Conservation (phyloP, 2,329 filamentous ascomycete species). For the Cytospora mali region DNA sequence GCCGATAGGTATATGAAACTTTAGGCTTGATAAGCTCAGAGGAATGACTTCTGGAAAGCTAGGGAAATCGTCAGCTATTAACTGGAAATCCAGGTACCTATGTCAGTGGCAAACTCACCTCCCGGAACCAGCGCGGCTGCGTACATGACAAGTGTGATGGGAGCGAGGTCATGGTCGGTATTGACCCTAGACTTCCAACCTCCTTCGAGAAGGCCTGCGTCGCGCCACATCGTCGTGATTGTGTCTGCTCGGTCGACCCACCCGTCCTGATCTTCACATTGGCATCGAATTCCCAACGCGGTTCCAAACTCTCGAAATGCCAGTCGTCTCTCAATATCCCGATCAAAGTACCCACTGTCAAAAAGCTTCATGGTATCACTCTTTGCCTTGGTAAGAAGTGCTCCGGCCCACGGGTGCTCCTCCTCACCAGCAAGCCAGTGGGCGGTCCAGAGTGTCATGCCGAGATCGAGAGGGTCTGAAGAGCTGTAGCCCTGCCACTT, state of each 20-base stretch:
- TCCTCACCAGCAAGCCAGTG: constrained; percentile 56
- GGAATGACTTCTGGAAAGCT: neutral
- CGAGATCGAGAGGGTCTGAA: constrained; percentile 56
- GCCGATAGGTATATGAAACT: neutral
- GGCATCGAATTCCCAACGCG: constrained; percentile 50
- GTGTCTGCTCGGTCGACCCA: constrained; percentile 22
- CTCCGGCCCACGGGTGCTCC: constrained; percentile 34
- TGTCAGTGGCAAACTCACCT: constrained; percentile 44
- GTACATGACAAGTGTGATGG: constrained; percentile 61
- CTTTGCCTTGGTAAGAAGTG: neutral
- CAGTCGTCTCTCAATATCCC: constrained; percentile 39
- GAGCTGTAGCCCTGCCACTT: constrained; percentile 38
- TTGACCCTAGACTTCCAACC: neutral
- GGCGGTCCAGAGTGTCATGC: constrained; percentile 61
- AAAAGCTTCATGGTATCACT: neutral
- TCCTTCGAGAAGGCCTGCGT: neutral
- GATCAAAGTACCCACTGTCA: constrained; percentile 30
- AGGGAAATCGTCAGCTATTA: neutral
- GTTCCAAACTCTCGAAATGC: constrained; percentile 60
- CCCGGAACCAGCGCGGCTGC: constrained; percentile 57
- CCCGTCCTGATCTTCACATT: constrained; percentile 38
- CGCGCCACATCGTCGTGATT: neutral
- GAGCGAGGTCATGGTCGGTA: constrained; percentile 44
- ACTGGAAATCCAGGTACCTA: no score
- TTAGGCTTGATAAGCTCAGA: neutral